These are phyloP conservation scores for Colletotrichum sp. DNA, from an alignment of 2,329 filamentous ascomycete species.

Conservation along the genomic window DNA sequence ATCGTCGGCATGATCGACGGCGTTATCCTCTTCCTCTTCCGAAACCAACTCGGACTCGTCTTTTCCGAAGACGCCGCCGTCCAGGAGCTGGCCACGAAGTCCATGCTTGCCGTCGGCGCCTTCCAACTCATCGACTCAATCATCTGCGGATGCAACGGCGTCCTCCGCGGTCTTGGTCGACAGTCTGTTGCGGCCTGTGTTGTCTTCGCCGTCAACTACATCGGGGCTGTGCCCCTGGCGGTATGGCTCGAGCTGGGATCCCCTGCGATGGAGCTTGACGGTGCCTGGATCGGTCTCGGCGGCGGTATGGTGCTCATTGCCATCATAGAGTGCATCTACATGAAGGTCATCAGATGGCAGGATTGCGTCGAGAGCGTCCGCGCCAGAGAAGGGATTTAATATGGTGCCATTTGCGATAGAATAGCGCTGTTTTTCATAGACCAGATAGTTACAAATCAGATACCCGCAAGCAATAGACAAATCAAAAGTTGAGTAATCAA, in stretches of 20 bases:
- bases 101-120: slow-evolving; percentile 35
- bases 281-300: slow-evolving; percentile 39
- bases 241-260: slow-evolving; percentile 42
- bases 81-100: slow-evolving; percentile 30
- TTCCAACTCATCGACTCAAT: slow-evolving; percentile 40
- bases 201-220: slow-evolving; percentile 40
- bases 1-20: slow-evolving; percentile 38
- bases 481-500: background rate
- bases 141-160: slow-evolving; percentile 40
- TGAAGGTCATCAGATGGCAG: slow-evolving; percentile 32
- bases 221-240: slow-evolving; percentile 41
- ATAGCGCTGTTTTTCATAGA: background rate
- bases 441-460: background rate
- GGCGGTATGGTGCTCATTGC: slow-evolving; percentile 36
- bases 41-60: slow-evolving; percentile 31
- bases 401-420: background rate
- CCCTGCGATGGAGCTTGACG: slow-evolving; percentile 33
- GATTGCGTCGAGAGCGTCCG: slow-evolving; percentile 35
- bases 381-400: slow-evolving; percentile 26
- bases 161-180: slow-evolving; percentile 43
- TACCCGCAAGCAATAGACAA: background rate
- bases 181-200: slow-evolving; percentile 41
- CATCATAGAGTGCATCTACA: slow-evolving; percentile 34
- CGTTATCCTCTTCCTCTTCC: slow-evolving; percentile 32
- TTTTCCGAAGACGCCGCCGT: slow-evolving; percentile 37